phyloP scores from a whole-genome alignment of 1,284 basidiomycete genomes.

The Sanghuangporus baumii region DNA sequence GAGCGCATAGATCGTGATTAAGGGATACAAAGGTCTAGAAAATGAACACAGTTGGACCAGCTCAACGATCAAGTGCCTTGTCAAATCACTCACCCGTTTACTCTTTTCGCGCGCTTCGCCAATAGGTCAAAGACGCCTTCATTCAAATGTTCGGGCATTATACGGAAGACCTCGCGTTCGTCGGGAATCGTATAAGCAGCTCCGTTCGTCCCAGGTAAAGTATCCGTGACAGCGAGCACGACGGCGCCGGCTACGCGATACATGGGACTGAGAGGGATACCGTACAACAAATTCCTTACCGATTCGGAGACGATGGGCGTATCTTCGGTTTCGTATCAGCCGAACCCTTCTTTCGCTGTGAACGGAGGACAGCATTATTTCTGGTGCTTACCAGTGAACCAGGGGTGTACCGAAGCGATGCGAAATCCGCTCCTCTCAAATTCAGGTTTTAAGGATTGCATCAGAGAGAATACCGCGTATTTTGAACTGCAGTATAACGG shows the following conservation, averaged over 20 bases:
- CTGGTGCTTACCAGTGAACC: conserved; percentile 38
- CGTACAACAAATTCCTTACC: conserved; percentile 40
- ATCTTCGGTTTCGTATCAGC: conserved; percentile 27
- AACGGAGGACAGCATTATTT: background rate
- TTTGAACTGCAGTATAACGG: conserved; percentile 47
- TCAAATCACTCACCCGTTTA: background rate
- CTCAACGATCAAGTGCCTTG: background rate
- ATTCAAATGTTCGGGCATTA: conserved; percentile 41
- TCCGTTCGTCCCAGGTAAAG: conserved; percentile 40
- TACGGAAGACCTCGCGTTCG: conserved; percentile 42
- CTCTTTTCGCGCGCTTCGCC: conserved; percentile 28
- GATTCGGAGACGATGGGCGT: conserved; percentile 40
- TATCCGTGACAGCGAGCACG: conserved; percentile 45
- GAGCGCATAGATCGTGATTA: background rate
- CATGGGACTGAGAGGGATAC: conserved; percentile 46
- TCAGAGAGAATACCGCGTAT: conserved; percentile 48
- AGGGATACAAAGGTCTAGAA: background rate
- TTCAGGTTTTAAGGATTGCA: conserved; percentile 40
- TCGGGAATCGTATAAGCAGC: conserved; percentile 44
- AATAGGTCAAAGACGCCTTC: conserved; percentile 47
- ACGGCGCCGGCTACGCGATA: conserved; percentile 45
- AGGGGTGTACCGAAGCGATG: conserved; percentile 47
- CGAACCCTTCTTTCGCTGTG: background rate
- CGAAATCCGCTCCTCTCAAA: conserved; percentile 37
- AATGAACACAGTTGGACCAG: background rate